Conservation (phyloP, 2,329 filamentous ascomycete genomes). For the Metarhizium humberi region DNA sequence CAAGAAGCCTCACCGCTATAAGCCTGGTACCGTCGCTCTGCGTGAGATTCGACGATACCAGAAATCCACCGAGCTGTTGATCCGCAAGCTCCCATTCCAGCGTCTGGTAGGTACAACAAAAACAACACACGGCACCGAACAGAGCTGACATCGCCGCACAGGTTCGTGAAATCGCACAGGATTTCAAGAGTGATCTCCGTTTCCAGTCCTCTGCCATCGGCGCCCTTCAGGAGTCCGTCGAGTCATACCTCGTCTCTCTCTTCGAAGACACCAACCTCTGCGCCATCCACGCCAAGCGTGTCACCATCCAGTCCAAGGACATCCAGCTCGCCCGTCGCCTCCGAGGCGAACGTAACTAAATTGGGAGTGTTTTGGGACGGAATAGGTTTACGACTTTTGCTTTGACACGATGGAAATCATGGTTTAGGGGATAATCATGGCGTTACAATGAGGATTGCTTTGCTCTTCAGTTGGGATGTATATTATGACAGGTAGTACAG, state of each 20-base stretch:
- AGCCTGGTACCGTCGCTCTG: constrained; percentile 91
- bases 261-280: constrained; percentile 98
- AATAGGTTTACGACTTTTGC: constrained; percentile 28
- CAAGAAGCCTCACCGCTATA: constrained; percentile 90
- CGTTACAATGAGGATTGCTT: constrained; percentile 34
- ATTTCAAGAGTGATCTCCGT: constrained; percentile 90
- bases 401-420: constrained; percentile 28
- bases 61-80: constrained; percentile 91
- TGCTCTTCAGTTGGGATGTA: constrained; percentile 32
- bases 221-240: constrained; percentile 95
- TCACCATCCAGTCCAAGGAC: constrained; percentile 96
- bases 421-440: constrained; percentile 35
- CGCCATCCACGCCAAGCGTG: constrained; percentile 98
- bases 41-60: constrained; percentile 98
- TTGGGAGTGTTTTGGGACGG: constrained; percentile 6
- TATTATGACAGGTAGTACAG: constrained; percentile 25
- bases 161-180: constrained; percentile 90
- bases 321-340: constrained; percentile 95
- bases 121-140: not conserved
- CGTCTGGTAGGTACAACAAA: constrained; percentile 55
- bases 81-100: constrained; percentile 97
- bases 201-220: constrained; percentile 98
- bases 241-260: constrained; percentile 96
- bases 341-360: constrained; percentile 83
- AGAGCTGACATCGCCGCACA: constrained; percentile 15